These are phyloP conservation scores for Suillus decipiens DNA, from an alignment of 768 basidiomycete species.

Conservation along the genomic window DNA sequence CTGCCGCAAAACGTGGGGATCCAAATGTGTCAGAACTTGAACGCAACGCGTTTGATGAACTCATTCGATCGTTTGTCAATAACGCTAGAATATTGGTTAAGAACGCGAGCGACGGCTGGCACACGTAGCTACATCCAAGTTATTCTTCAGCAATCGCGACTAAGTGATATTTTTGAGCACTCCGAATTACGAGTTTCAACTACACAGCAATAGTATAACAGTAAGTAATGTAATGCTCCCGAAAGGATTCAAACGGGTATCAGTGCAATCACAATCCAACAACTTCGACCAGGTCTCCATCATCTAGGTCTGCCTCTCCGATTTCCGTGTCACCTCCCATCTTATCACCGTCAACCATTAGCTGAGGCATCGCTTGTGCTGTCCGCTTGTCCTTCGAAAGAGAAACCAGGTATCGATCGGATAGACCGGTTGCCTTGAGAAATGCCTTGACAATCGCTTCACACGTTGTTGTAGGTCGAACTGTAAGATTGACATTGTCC, in stretches of 20 bases:
- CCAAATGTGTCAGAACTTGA: constrained; percentile 61
- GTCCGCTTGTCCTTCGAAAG: constrained; percentile 37
- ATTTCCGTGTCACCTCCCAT: constrained; percentile 62
- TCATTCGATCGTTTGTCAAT: constrained; percentile 91
- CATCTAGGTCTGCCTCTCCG: constrained; percentile 69
- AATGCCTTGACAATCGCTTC: constrained; percentile 76
- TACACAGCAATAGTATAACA: constrained; percentile 5
- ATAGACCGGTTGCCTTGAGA: constrained; percentile 65
- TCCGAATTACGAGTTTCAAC: neutral
- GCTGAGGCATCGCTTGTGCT: constrained; percentile 26
- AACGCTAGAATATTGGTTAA: constrained; percentile 87
- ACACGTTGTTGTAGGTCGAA: constrained; percentile 75
- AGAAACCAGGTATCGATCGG: constrained; percentile 47
- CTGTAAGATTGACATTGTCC: constrained; percentile 61
- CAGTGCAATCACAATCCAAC: constrained; percentile 47
- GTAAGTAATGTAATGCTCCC: neutral
- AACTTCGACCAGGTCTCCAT: constrained; percentile 80
- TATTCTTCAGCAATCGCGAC: neutral
- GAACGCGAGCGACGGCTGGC: constrained; percentile 64
- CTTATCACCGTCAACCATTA: constrained; percentile 73
- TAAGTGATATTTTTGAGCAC: no score
- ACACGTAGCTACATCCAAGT: constrained; percentile 10
- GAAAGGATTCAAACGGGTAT: neutral
- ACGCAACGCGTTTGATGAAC: constrained; percentile 81
- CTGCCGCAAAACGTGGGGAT: constrained; percentile 70